phyloP scores from a whole-genome alignment of 108 stramenopile species.

The Chaetoceros tenuissimus region DNA sequence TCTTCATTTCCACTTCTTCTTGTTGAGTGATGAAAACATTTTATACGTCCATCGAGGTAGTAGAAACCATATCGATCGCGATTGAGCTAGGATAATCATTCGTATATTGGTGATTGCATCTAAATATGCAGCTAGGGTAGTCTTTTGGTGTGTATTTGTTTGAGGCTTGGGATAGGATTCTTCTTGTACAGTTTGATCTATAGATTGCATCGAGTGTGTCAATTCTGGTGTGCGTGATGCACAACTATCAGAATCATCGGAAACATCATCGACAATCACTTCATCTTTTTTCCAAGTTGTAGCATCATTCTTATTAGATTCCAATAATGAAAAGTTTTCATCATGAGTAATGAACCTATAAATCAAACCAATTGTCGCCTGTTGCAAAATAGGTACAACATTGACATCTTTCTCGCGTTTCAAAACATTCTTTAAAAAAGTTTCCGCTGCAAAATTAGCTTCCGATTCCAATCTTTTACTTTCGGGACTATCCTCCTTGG shows the following conservation, averaged over 20 bases:
- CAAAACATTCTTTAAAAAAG: constrained; percentile 20
- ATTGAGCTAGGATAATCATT: constrained; percentile 87
- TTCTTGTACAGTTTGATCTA: not conserved
- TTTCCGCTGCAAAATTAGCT: constrained; percentile 52
- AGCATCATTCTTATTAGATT: constrained; percentile 1
- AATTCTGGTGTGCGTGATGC: not conserved
- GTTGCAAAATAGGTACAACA: constrained; percentile 66
- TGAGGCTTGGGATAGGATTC: not conserved
- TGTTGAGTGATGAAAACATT: constrained; percentile 64
- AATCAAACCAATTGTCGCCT: constrained; percentile 67
- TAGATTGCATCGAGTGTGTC: constrained; percentile 3
- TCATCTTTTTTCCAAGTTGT: constrained; percentile 6
- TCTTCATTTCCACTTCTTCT: constrained; percentile 68
- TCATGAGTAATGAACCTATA: constrained; percentile 72
- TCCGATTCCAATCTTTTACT: constrained; percentile 36
- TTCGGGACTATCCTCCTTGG: constrained; percentile 12
- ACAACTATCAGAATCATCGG: constrained; percentile 1
- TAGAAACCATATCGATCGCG: constrained; percentile 84
- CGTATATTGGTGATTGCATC: constrained; percentile 78
- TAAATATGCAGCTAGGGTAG: constrained; percentile 55
- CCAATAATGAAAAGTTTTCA: no score
- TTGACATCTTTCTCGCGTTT: constrained; percentile 15
- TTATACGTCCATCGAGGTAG: constrained; percentile 78
- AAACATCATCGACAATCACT: constrained; percentile 2
- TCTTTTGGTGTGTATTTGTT: constrained; percentile 15